These are phyloP conservation scores for Wickerhamiella musiphila DNA, from an alignment of 805 yeast species.

Conservation along the genomic window DNA sequence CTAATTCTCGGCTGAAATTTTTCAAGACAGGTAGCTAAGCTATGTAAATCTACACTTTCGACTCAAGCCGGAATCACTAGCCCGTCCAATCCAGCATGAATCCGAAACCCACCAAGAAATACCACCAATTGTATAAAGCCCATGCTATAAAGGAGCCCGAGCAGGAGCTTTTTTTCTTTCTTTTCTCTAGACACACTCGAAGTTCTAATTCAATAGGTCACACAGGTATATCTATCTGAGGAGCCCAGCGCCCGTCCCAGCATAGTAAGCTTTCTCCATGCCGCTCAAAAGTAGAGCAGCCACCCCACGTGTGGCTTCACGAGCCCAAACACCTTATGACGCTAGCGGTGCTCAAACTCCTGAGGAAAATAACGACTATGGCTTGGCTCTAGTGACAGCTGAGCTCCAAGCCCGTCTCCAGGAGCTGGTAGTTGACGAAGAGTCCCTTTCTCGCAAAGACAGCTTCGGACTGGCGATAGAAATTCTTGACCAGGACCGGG, in stretches of 20 bases:
- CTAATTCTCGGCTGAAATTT: too few species aligned
- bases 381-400: slow-evolving; percentile 11
- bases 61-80: too few species aligned
- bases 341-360: slow-evolving; percentile 1
- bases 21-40: too few species aligned
- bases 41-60: too few species aligned
- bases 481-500: slow-evolving; percentile 16
- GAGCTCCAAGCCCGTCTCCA: slow-evolving; percentile 13
- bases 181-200: too few species aligned
- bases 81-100: too few species aligned
- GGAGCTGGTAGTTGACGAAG: slow-evolving; percentile 6
- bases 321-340: background rate
- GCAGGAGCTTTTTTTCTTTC: too few species aligned
- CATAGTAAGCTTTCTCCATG: background rate
- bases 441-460: slow-evolving; percentile 3
- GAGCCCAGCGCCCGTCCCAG: background rate
- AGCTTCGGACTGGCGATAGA: slow-evolving; percentile 15
- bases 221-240: background rate
- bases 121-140: too few species aligned
- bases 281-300: slow-evolving; percentile 1
- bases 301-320: background rate
- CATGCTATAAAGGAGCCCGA: too few species aligned
- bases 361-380: slow-evolving; percentile 5
- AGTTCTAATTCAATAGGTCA: too few species aligned
- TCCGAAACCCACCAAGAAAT: too few species aligned